Conservation (phyloP, 768 basidiomycete genomes). For the Leccinum rimulosum region DNA sequence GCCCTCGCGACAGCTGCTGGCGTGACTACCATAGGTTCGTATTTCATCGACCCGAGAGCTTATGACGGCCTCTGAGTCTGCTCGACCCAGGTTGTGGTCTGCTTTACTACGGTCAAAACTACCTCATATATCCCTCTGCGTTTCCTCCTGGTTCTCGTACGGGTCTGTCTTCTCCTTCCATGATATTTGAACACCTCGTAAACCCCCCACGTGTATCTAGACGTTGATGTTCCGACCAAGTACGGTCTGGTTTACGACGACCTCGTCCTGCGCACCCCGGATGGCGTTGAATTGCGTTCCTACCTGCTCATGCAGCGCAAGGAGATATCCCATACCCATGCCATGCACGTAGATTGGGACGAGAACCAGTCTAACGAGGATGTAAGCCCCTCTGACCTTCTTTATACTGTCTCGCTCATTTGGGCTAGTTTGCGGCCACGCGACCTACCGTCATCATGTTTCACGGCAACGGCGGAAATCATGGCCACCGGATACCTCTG, state of each 20-base stretch:
- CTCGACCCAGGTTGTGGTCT: constrained; percentile 57
- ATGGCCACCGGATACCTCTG: constrained; percentile 88
- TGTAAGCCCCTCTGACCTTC: constrained; percentile 33
- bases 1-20: constrained; percentile 55
- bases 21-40: constrained; percentile 53
- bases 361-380: constrained; percentile 54
- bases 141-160: constrained; percentile 77
- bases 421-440: constrained; percentile 38
- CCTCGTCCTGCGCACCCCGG: constrained; percentile 67
- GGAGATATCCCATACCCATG: constrained; percentile 38
- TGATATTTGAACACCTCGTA: neutral
- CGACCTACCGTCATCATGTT: constrained; percentile 92
- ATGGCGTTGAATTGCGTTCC: constrained; percentile 67
- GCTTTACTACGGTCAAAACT: constrained; percentile 84
- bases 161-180: constrained; percentile 42
- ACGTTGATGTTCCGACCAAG: constrained; percentile 68
- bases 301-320: constrained; percentile 73
- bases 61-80: neutral
- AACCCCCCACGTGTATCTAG: constrained; percentile 33
- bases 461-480: constrained; percentile 86
- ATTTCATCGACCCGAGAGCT: neutral
- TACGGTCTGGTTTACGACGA: constrained; percentile 76
- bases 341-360: constrained; percentile 34
- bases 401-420: neutral
- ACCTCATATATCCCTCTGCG: constrained; percentile 87